These are phyloP conservation scores for Xylaria castorea DNA, from an alignment of 495 filamentous ascomycete species.

Conservation along the genomic window DNA sequence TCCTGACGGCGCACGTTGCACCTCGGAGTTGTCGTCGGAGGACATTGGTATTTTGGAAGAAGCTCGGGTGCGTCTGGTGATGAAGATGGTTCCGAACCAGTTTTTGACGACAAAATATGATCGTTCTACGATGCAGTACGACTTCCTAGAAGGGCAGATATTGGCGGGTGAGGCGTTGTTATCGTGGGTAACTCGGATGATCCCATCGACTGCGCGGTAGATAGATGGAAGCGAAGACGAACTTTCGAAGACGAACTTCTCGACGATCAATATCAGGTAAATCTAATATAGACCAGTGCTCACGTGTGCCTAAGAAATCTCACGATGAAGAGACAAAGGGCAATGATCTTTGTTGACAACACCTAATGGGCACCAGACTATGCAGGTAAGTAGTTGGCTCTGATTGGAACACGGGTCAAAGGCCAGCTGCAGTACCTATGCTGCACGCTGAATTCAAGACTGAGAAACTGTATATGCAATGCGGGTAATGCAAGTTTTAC, in stretches of 20 bases:
- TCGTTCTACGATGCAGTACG: constrained; percentile 53
- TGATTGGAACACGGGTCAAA: neutral
- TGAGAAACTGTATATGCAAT: neutral
- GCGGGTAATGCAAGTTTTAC: neutral
- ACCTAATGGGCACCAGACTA: neutral
- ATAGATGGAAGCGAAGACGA: constrained; percentile 53
- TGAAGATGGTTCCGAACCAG: constrained; percentile 30
- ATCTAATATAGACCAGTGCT: neutral
- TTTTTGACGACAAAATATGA: constrained; percentile 39
- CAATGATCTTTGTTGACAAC: constrained; percentile 20
- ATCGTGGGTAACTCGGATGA: constrained; percentile 48
- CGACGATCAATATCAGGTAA: constrained; percentile 20
- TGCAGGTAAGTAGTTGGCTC: neutral
- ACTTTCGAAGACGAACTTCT: constrained; percentile 65
- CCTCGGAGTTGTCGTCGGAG: constrained; percentile 43
- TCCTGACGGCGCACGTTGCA: constrained; percentile 45
- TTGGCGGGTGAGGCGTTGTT: constrained; percentile 42
- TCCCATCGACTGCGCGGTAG: constrained; percentile 51
- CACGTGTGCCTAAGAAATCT: constrained; percentile 28
- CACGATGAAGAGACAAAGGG: constrained; percentile 37
- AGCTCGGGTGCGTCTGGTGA: constrained; percentile 23
- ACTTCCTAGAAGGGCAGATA: constrained; percentile 50
- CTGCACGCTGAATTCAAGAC: neutral
- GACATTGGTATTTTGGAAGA: constrained; percentile 45
- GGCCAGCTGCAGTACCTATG: neutral